Evolutionary conservation across 306 rosid genomes (phyloP), one percentile per base, ranked within the genome.

Genomic region (Corylus heterophylla): DNA sequence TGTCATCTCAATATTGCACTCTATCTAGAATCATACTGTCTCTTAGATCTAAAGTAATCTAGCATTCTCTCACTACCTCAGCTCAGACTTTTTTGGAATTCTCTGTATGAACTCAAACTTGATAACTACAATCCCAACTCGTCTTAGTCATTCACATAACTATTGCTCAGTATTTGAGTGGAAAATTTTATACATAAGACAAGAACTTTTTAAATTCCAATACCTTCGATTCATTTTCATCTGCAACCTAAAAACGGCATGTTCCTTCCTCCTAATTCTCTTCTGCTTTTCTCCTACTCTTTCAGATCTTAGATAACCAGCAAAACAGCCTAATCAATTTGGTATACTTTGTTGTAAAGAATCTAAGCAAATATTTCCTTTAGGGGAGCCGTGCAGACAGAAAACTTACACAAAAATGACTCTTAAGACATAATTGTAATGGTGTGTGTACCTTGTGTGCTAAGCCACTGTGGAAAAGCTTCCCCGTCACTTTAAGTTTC

Each of bases 391-490:
- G 2, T 67, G 50, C 8, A 45, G 4, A 58, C 63, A 67, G 63
- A 48, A 68, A 49, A 27, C 4, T 39, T n/a, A 69, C 1, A 12
- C 7, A 18, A 66, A 44, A 37, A 37, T 37, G 44, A 35, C 37
- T n/a, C 66, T 59, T 59, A 22, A 14, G 49, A 66, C 71, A 66
- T 35, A 2, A 16, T 66, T 8, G 6, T 17, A 66, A 66, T 6
- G 49, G 22, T 17, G 13, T 27, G 5, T n/a, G 29, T 79, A 92
- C 98, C 89, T 93, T 90, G 85, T 91, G 94, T 62, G 96, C 89
- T 68, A 93, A 86, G 83, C 99, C 98, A 78, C 99, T 91, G 83
- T 95, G 98, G 80, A 95, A 95, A 67, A 95, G 97, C 76, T 87
- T 93, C 84, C 97, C 98, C 0, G 89, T 89, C 81, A 85, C 92